Evolutionary conservation across 106 monocot genomes (phyloP).

Genomic region (Phalaenopsis equestris): DNA sequence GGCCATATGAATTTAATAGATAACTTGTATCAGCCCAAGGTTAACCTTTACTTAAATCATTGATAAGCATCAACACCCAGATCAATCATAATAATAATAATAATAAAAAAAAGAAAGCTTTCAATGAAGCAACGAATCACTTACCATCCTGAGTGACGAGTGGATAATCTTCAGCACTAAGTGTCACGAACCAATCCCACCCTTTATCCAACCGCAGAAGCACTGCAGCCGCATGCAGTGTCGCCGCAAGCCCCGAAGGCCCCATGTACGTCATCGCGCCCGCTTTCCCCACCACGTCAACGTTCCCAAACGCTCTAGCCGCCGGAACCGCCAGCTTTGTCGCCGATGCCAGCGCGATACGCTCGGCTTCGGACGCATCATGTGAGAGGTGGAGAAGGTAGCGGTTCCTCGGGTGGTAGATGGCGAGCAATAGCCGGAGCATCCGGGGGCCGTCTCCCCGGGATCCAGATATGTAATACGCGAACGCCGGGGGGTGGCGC

Average conservation of each 20-base stretch:
- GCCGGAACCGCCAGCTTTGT: slow-evolving; percentile 25
- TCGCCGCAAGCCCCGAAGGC: slow-evolving; percentile 39
- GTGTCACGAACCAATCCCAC: slow-evolving; percentile 76
- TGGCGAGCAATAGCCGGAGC: slow-evolving; percentile 40
- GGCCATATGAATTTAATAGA: too few species aligned
- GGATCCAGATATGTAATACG: slow-evolving; percentile 50
- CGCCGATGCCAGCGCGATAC: slow-evolving; percentile 19
- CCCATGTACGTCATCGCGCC: slow-evolving; percentile 49
- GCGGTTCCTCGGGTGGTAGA: slow-evolving; percentile 67
- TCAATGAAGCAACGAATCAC: background rate
- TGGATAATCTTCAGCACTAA: slow-evolving; percentile 61
- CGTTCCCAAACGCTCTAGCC: slow-evolving; percentile 43
- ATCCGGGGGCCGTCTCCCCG: slow-evolving; percentile 28
- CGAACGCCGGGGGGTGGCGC: slow-evolving; percentile 36
- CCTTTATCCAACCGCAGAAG: slow-evolving; percentile 33
- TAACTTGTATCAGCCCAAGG: too few species aligned
- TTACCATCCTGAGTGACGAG: slow-evolving; percentile 68
- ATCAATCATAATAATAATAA: too few species aligned
- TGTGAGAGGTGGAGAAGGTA: slow-evolving; percentile 43
- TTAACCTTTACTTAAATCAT: too few species aligned
- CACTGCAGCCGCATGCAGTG: slow-evolving; percentile 46
- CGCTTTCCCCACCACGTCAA: slow-evolving; percentile 47
- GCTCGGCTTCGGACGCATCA: slow-evolving; percentile 42
- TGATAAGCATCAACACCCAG: too few species aligned
- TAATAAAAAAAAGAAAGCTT: background rate